Evolutionary conservation across 192 early-diverging fungal genomes (phyloP).

Genomic region (Mortierella alpina): DNA sequence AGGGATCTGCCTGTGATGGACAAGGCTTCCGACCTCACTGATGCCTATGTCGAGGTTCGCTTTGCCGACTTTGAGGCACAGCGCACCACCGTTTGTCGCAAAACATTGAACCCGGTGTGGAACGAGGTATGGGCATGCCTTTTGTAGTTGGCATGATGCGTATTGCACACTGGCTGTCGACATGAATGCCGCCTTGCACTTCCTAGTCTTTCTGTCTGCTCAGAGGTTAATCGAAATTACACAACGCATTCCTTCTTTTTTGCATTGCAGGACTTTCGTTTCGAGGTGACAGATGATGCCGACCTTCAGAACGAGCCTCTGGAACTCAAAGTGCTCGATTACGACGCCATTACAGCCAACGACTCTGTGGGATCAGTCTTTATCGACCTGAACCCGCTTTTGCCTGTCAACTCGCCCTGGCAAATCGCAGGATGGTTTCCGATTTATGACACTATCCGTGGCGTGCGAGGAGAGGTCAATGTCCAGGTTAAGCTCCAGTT

Average conservation of each 20-base stretch:
- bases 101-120: conserved; percentile 85
- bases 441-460: conserved; percentile 79
- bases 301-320: conserved; percentile 86
- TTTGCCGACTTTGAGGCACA: conserved; percentile 78
- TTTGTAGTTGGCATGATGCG: not conserved
- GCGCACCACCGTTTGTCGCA: conserved; percentile 71
- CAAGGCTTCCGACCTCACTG: conserved; percentile 79
- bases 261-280: conserved; percentile 68
- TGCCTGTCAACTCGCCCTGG: conserved; percentile 71
- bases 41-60: conserved; percentile 86
- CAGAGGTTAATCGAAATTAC: not conserved
- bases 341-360: conserved; percentile 76
- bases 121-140: conserved; percentile 62
- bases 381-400: conserved; percentile 81
- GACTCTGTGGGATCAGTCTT: conserved; percentile 84
- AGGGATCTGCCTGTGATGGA: conserved; percentile 89
- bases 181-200: not conserved
- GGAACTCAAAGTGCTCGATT: conserved; percentile 81
- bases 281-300: conserved; percentile 82
- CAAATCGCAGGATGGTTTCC: conserved; percentile 85
- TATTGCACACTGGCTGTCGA: not conserved
- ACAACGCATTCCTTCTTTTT: no score
- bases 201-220: conserved; percentile 1
- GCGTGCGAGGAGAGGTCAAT: conserved; percentile 79
- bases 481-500: conserved; percentile 79